Evolutionary conservation across 352 stramenopile species (phyloP), one percentile per base, ranked within the genome.

Genomic region (Pelagophyceae sp.): DNA sequence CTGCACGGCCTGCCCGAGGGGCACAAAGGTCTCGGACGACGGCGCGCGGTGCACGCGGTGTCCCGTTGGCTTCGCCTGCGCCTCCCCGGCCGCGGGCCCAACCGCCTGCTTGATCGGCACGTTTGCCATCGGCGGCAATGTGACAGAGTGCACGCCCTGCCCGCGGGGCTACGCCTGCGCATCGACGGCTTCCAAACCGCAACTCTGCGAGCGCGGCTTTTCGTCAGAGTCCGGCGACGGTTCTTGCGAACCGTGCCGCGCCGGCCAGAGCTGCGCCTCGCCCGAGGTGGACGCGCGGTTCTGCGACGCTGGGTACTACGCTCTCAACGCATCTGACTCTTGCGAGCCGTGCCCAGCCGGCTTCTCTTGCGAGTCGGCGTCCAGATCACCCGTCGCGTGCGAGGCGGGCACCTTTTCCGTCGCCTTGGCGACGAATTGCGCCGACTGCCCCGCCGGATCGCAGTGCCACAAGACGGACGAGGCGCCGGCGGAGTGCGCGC

Each of bases 311-410:
- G 70, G 54, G 11, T 61, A 5, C 2, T 94, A 92, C 79, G 92
- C 90, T 20, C 77, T 84, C 1, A 72, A 79, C 35, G 88, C 80
- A 0, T 87, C 82, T 25, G 80, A 83, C 0, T 79, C 78, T 2
- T 95, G 90, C 63, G 80, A 90, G 11, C 80, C 87, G 40, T 95
- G 90, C 77, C 89, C 90, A 2, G 84, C 86, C 32, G 91, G 90
- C 15, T 93, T 86, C 72, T 90, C 86, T 76, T 95, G 90, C 72
- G 82, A 84, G 35, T 82, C 87, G 25, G 79, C 82, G 11, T 0
- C 25, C 35, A 35, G 33, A 5, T 20, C 45, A 23, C 63, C 60
- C 27, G 40, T 79, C 31, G 35, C 76, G 2, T 82, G 77, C 75
- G 72, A 64, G 0, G 27, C 40, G 3, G 86, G 87, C 0, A 83